A percentile compares a stretch with the other conserved stretches of the same genome.
Conservation (phyloP, 1,139 yeast genomes). For the Meyerozyma carpophila region DNA sequence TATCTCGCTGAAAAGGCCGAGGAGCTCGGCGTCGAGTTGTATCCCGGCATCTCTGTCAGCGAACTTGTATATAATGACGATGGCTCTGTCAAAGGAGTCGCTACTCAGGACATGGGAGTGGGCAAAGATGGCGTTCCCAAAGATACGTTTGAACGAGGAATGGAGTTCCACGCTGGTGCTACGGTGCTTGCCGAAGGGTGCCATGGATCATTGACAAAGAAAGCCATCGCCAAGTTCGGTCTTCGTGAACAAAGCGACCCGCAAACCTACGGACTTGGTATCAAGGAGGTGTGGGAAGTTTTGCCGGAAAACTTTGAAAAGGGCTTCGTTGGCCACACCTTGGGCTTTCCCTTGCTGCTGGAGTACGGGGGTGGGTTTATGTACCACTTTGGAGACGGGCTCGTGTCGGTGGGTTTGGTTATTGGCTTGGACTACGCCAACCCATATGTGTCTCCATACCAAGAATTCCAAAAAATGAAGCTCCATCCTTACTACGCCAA, state of each 20-base stretch:
- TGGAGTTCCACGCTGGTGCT: slow-evolving; percentile 89
- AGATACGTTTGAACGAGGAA: slow-evolving; percentile 82
- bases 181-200: slow-evolving; percentile 96
- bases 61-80: slow-evolving; percentile 61
- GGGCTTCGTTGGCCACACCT: slow-evolving; percentile 81
- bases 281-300: slow-evolving; percentile 98
- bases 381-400: slow-evolving; percentile 92
- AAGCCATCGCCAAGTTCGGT: slow-evolving; percentile 61
- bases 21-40: slow-evolving; percentile 87
- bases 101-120: slow-evolving; percentile 89
- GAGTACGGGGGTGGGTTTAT: slow-evolving; percentile 95
- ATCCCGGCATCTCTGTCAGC: slow-evolving; percentile 87
- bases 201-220: slow-evolving; percentile 86
- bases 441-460: slow-evolving; percentile 92
- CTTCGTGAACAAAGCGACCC: slow-evolving; percentile 62
- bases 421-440: slow-evolving; percentile 89
- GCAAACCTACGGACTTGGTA: slow-evolving; percentile 92
- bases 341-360: slow-evolving; percentile 80
- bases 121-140: slow-evolving; percentile 71
- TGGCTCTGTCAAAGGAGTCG: slow-evolving; percentile 76
- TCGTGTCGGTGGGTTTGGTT: slow-evolving; percentile 86
- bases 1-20: slow-evolving; percentile 87
- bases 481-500: slow-evolving; percentile 80
- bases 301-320: slow-evolving; percentile 70
- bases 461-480: slow-evolving; percentile 92